Evolutionary conservation across 225 moss, liverwort and hornwort genomes (phyloP), one percentile per base, ranked within the genome.

Genomic region (Pleurozium schreberi): DNA sequence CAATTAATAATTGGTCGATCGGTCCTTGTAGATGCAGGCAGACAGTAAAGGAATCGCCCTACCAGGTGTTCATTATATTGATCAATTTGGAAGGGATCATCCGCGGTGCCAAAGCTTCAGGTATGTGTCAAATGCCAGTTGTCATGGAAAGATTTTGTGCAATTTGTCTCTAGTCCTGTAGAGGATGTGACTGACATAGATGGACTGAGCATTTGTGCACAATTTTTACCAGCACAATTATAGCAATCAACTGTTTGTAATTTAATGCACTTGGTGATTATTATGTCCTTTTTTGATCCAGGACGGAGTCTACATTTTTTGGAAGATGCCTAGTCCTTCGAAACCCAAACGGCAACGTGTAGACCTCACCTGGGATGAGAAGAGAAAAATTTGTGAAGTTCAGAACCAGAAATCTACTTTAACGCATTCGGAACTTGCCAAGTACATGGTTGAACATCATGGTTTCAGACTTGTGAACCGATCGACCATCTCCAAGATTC

Each of bases 321-420:
- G 53, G 55, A 83, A 55, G 83, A 88, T 88, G 83, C 88, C 83
- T 64, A 83, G 83, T 84, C 88, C 83, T 65, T 83, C 88, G 65
- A 88, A 88, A 88, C 88, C 88, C 36, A 88, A 88, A 88, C 83
- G 88, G 40, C 83, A 84, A 66, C 88, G 88, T 40, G 88, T 88
- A 76, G 88, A 88, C 75, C 83, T 88, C 40, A 88, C 88, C 16
- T 88, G 88, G 88, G 83, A 83, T 88, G 88, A 88, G 66, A 88
- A 88, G 76, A 75, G 88, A 30, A 88, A 83, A 33, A 88, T 88
- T 34, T 88, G 88, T 45, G 88, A 88, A 75, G 88, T 88, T 33
- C 88, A 88, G 73, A 75, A 43, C 73, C 42, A 83, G 83, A 83
- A 84, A 57, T 75, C 88, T 64, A 83, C 88, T 63, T 57, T 88